These are phyloP conservation scores for Thymus mandschuricus DNA, from an alignment of 257 asterid genomes.

Conservation along the genomic window DNA sequence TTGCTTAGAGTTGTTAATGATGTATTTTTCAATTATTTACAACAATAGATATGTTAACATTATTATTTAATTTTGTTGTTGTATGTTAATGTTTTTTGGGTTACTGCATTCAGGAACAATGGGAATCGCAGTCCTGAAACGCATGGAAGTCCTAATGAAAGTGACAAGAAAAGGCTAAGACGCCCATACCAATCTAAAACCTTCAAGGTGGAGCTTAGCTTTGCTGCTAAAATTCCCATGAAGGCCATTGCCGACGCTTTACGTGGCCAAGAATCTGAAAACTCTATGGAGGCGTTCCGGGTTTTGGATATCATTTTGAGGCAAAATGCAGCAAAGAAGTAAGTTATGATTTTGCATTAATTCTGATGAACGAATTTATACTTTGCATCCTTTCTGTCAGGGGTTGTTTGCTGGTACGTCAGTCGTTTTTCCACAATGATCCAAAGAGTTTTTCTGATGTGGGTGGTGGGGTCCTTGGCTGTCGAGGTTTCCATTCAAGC, in stretches of 20 bases:
- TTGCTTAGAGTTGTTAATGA: not conserved
- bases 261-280: slow-evolving; percentile 88
- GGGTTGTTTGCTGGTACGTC: slow-evolving; percentile 88
- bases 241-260: slow-evolving; percentile 83
- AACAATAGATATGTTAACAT: too few relatives aligned
- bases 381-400: slow-evolving; percentile 42
- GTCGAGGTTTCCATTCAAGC: slow-evolving; percentile 92
- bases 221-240: slow-evolving; percentile 88
- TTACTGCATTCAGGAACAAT: slow-evolving; percentile 56
- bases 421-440: slow-evolving; percentile 81
- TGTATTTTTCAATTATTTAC: not conserved
- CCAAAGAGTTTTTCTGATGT: slow-evolving; percentile 71
- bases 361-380: slow-evolving; percentile 8
- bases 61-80: not conserved
- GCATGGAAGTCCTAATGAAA: slow-evolving; percentile 55
- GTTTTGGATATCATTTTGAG: slow-evolving; percentile 89
- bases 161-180: slow-evolving; percentile 66
- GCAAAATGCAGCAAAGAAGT: slow-evolving; percentile 98
- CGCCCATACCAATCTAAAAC: slow-evolving; percentile 76
- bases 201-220: slow-evolving; percentile 82
- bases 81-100: not conserved
- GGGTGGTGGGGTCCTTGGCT: slow-evolving; percentile 91
- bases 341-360: slow-evolving; percentile 39
- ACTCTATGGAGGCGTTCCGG: slow-evolving; percentile 77
- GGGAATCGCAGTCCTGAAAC: slow-evolving; percentile 74